Evolutionary conservation across 2,329 filamentous ascomycete genomes (phyloP).

Genomic region (Akanthomyces dipterigenus): DNA sequence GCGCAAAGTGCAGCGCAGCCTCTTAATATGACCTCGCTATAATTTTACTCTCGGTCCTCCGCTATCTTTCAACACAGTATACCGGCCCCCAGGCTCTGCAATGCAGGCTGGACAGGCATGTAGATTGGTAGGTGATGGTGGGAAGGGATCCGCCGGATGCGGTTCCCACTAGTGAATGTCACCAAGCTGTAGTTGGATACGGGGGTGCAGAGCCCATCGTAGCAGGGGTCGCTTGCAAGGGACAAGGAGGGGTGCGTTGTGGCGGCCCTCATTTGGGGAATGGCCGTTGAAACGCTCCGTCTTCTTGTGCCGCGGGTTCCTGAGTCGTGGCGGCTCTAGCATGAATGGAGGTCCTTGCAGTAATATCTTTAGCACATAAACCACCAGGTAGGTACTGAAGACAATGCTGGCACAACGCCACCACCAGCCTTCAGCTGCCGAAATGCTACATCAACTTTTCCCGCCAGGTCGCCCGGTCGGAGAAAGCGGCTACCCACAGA

Average conservation of each 20-base stretch:
- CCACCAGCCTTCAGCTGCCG: background rate
- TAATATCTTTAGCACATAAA: background rate
- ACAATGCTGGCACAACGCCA: background rate
- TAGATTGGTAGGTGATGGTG: background rate
- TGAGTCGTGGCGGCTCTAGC: conserved; percentile 7
- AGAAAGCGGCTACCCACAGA: background rate
- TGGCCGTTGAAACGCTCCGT: background rate
- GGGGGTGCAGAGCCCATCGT: background rate
- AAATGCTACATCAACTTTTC: background rate
- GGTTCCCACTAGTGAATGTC: conserved; percentile 1
- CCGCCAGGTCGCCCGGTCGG: background rate
- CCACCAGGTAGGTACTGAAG: background rate
- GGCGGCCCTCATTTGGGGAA: conserved; percentile 2
- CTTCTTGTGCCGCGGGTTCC: background rate
- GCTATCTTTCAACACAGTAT: background rate
- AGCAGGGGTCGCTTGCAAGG: conserved; percentile 2
- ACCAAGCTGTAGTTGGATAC: background rate
- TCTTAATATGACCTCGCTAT: background rate
- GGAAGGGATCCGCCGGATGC: conserved; percentile 1
- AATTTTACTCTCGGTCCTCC: background rate
- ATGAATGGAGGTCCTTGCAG: background rate
- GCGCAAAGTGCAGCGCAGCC: background rate
- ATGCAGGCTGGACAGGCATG: conserved; percentile 2
- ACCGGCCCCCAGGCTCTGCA: background rate
- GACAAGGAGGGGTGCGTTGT: background rate